These are phyloP conservation scores for Datura wrightii DNA, from an alignment of 257 asterid genomes.

Conservation along the genomic window DNA sequence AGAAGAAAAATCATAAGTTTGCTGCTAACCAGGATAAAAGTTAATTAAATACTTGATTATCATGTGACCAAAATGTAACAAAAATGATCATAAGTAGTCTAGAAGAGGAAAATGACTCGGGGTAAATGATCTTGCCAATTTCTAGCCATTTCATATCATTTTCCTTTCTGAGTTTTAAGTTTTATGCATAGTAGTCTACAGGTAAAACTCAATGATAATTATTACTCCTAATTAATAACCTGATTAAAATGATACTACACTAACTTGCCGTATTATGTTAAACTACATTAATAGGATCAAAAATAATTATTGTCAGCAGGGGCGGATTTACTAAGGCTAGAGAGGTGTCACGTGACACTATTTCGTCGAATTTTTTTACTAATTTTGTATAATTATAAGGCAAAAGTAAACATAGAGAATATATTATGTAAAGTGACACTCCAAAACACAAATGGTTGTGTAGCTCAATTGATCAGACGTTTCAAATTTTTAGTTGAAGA, in stretches of 20 bases:
- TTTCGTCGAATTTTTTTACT: too few species aligned
- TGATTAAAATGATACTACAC: background rate
- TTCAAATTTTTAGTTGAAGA: too few species aligned
- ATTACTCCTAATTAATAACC: background rate
- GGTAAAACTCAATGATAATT: background rate
- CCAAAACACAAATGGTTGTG: too few species aligned
- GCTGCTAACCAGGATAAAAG: background rate
- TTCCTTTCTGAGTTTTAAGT: background rate
- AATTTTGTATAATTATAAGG: too few species aligned
- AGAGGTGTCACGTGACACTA: too few species aligned
- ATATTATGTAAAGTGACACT: too few species aligned
- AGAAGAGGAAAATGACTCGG: background rate
- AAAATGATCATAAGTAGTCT: background rate
- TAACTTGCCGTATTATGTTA: background rate
- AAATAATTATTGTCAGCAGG: background rate
- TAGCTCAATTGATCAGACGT: too few species aligned
- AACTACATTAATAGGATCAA: background rate
- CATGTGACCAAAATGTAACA: background rate
- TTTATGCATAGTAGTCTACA: background rate
- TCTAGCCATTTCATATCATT: background rate
- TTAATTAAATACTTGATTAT: background rate
- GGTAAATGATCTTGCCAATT: background rate
- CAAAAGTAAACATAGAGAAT: too few species aligned
- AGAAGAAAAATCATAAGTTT: background rate
- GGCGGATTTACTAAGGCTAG: too few species aligned